Base-by-base conservation (phyloP, 257 asterid genomes). In the Nicotiana tomentosiformis region DNA sequence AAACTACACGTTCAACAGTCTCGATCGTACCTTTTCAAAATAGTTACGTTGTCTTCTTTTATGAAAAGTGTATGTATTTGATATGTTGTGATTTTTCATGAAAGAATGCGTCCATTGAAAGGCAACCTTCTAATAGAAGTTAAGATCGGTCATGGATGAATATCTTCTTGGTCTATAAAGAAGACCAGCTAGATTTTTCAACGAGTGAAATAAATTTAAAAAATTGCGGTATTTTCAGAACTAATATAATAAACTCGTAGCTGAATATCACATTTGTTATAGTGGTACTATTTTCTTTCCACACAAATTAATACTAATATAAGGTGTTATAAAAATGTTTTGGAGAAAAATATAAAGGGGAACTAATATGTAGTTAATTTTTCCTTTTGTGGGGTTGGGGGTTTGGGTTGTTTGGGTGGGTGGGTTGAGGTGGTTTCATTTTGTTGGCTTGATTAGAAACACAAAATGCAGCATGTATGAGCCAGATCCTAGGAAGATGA, bases 381-480 rank as follows among this genome's bases (percentile, higher is more conserved):
- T 51, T 56, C 3, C 20, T 51, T 12, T 9, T 62, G 68, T 49
- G 1, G 35, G 33, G 3, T 30, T 1, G 32, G 33, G 33, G 33
- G 33, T 2, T 3, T 0, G 20, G 12, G 11, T 43, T 11, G 72
- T 30, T 26, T 1, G 57, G 17, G 18, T 23, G 17, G 17, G 14
- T 0, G 5, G 57, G 5, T 12, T 11, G 17, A 51, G 57, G 15
- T 51, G 57, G 15, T 10, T 66, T 18, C 43, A 30, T 30, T 32
- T 66, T 66, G 3, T 14, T 33, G 74, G 20, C 3, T 30, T 66
- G 46, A 66, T 32, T 66, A 30, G 49, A 30, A 30, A 32, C n/a
- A 30, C 49, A 30, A 18, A 66, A 26, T 64, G n/a, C 37, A 84
- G 84, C 51, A 69, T 79, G 77, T 80, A 23, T 69, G 86, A 84